Evolutionary conservation across 305 asterid species (phyloP).

Genomic region (Fraxinus floribunda): DNA sequence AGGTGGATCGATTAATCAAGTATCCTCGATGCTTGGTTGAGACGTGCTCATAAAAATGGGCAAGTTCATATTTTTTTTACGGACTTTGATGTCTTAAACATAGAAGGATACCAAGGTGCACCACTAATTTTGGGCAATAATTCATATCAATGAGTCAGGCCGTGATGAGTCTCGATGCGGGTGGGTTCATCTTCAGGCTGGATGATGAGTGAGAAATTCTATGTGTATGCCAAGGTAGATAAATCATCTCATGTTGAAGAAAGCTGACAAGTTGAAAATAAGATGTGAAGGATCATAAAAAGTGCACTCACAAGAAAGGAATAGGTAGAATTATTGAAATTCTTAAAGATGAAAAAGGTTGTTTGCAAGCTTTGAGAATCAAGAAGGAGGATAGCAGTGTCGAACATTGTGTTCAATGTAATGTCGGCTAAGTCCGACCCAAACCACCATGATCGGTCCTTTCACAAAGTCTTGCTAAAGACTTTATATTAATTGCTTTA

Average conservation of each 20-base stretch:
- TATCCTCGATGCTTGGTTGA: too few species aligned
- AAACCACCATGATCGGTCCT: not conserved
- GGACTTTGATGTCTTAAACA: too few species aligned
- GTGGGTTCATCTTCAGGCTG: not conserved
- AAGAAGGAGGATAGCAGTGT: not conserved
- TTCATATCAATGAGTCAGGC: not conserved
- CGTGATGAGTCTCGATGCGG: too few species aligned
- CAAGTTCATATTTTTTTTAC: too few species aligned
- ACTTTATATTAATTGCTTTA: not conserved
- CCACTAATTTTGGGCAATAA: not conserved
- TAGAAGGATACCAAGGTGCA: too few species aligned
- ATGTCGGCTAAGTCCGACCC: too few species aligned
- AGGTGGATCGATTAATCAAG: not conserved
- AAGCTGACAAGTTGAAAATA: not conserved
- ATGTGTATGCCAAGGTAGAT: too few species aligned
- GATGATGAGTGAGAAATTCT: not conserved
- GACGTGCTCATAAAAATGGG: too few species aligned
- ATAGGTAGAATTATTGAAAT: not conserved
- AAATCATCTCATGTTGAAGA: too few species aligned
- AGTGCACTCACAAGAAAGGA: not conserved
- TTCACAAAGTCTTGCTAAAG: not conserved
- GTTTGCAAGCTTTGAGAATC: not conserved
- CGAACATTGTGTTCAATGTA: too few species aligned
- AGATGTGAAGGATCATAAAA: not conserved
- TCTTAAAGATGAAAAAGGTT: not conserved